Evolutionary conservation across 2,329 filamentous ascomycete genomes (phyloP), one percentile per base, ranked within the genome.

Genomic region (Ceratocystis ficicola): DNA sequence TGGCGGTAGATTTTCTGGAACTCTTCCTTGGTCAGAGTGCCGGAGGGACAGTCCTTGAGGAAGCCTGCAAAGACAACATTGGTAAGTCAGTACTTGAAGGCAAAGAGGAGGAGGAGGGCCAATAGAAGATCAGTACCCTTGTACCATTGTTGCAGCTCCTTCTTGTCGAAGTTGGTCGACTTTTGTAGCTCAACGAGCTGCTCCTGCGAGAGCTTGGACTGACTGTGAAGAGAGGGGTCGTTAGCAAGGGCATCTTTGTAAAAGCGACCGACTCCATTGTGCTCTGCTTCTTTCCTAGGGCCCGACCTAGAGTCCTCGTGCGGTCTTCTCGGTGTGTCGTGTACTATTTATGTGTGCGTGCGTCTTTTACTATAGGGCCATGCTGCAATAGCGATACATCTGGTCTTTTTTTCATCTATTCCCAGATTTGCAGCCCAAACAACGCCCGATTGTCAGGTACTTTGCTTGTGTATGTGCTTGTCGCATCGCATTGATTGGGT

Each of bases 1-100:
- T 97, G 94, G 72, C 94, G 90, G 78, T 99, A 99, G 73, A 99
- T 99, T 80, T 97, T 97, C 77, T 97, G 94, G 76, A 99, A 99
- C 77, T 99, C 94, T 74, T 95, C 88, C 78, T 97, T 99, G 73
- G 90, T 94, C 75, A 99, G 87, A 81, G 91, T 95, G 76, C 94
- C 94, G 52, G 89, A 92, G 3, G 94, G 94, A 77, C 94, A 99
- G 77, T 99, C 94, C 81, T 97, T 97, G 69, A 97, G 83, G 79
- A 99, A 97, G 70, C 93, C 93, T 96, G 72, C 71, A 25, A 12
- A 44, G 60, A 63, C 50, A n/a, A 44, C 22, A 52, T 28, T 41
- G 8, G n/a, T 4, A 44, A 30, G 44, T 64, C 41, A 65, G 62
- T 46, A 63, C 41, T 48, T 46, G 22, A 46, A 12, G 41, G n/a